Conservation (phyloP, 495 filamentous ascomycete species). For the Trichoderma reesei region DNA sequence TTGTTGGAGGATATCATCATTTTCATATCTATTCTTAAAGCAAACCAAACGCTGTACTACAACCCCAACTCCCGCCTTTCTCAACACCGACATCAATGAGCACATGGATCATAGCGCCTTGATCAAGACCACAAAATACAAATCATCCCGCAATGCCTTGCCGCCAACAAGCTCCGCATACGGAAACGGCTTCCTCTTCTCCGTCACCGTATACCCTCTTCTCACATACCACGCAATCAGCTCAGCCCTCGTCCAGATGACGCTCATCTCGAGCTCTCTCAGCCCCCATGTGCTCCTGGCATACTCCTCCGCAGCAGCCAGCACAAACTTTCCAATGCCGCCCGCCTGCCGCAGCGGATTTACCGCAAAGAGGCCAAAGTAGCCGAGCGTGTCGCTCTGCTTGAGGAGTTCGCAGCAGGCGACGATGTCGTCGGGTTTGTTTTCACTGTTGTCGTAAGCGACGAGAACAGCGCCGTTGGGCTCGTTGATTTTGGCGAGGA, state of each 20-base stretch:
- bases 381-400: constrained; percentile 17
- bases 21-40: too few relatives aligned
- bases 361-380: constrained; percentile 36
- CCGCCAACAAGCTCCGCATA: constrained; percentile 19
- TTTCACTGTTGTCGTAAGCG: constrained; percentile 12
- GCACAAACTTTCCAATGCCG: constrained; percentile 31
- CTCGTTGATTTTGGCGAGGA: constrained; percentile 31
- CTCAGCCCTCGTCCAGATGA: constrained; percentile 28
- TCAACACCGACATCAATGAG: background rate
- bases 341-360: constrained; percentile 25
- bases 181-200: constrained; percentile 32
- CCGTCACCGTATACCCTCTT: constrained; percentile 32
- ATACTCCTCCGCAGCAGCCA: constrained; percentile 32
- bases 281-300: constrained; percentile 23
- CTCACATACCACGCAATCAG: constrained; percentile 37
- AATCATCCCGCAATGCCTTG: constrained; percentile 26
- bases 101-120: constrained; percentile 19
- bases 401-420: constrained; percentile 27
- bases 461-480: constrained; percentile 29
- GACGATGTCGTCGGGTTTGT: constrained; percentile 14
- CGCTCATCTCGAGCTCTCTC: constrained; percentile 25
- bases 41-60: too few relatives aligned
- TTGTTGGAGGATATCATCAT: too few relatives aligned
- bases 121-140: constrained; percentile 30
- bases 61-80: too few relatives aligned